These are phyloP conservation scores for Mimosa bimucronata DNA, from an alignment of 306 rosid species.

Conservation along the genomic window DNA sequence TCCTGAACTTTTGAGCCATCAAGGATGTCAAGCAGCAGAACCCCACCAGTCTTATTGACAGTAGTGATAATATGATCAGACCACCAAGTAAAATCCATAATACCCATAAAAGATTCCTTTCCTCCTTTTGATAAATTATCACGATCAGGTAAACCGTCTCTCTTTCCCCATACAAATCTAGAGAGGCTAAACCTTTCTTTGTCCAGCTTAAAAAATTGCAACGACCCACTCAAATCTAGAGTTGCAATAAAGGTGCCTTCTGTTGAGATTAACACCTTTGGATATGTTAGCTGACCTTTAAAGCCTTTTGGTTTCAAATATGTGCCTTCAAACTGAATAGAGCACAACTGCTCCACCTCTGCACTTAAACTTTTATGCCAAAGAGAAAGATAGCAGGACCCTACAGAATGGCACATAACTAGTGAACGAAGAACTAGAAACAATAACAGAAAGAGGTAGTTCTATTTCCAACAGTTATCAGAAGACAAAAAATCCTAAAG, in stretches of 20 bases:
- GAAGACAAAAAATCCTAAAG: conserved; percentile 22
- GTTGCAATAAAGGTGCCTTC: conserved; percentile 78
- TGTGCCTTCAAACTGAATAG: conserved; percentile 74
- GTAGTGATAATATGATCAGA: conserved; percentile 70
- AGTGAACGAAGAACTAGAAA: conserved; percentile 28
- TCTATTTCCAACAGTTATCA: conserved; percentile 27
- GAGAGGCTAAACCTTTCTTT: conserved; percentile 64
- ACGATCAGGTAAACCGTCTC: conserved; percentile 43
- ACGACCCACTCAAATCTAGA: conserved; percentile 74
- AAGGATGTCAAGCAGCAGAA: conserved; percentile 71
- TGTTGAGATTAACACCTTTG: conserved; percentile 86
- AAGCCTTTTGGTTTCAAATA: conserved; percentile 64
- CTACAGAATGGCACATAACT: conserved; percentile 47
- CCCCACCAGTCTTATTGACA: conserved; percentile 62
- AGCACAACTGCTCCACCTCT: conserved; percentile 66
- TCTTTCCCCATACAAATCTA: conserved; percentile 48
- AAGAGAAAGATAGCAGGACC: conserved; percentile 75
- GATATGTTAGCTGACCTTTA: conserved; percentile 63
- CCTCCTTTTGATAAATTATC: conserved; percentile 44
- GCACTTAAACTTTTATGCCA: conserved; percentile 62
- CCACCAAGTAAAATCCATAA: conserved; percentile 96
- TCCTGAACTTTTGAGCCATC: conserved; percentile 70
- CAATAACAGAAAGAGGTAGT: conserved; percentile 21
- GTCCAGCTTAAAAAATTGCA: conserved; percentile 73
- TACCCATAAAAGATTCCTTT: conserved; percentile 36